Percentiles rank a stretch among this genome's conserved stretches.
Evolutionary conservation across 805 yeast genomes (phyloP).

Genomic region (Pichia nakasei): DNA sequence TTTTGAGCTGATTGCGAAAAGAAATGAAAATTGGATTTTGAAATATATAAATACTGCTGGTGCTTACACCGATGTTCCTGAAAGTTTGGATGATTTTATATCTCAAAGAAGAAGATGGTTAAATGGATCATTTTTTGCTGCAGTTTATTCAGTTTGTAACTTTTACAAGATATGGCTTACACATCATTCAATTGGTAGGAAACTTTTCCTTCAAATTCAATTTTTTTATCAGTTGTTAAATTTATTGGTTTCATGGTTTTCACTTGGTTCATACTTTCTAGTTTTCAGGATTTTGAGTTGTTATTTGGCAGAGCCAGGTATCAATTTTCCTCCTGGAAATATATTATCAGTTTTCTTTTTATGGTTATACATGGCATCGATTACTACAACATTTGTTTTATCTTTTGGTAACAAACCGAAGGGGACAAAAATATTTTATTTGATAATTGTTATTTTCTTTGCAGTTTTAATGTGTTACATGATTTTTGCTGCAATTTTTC

Average conservation of each 20-base stretch:
- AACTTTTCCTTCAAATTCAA: slow-evolving; percentile 65
- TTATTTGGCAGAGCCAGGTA: slow-evolving; percentile 56
- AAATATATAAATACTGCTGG: slow-evolving; percentile 80
- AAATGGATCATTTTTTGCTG: slow-evolving; percentile 94
- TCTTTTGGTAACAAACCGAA: slow-evolving; percentile 92
- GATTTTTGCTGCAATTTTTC: slow-evolving; percentile 76
- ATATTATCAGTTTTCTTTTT: slow-evolving; percentile 69
- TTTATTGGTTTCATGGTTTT: slow-evolving; percentile 83
- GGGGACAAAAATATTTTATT: slow-evolving; percentile 75
- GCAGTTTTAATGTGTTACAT: slow-evolving; percentile 85
- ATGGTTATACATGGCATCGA: slow-evolving; percentile 76
- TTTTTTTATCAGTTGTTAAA: slow-evolving; percentile 69
- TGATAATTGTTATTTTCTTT: slow-evolving; percentile 66
- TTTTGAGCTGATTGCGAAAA: slow-evolving; percentile 90
- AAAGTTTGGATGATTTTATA: slow-evolving; percentile 73
- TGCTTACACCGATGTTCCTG: slow-evolving; percentile 96
- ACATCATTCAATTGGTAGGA: slow-evolving; percentile 61
- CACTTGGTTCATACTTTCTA: slow-evolving; percentile 80
- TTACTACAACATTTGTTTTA: slow-evolving; percentile 78
- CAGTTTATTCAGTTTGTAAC: slow-evolving; percentile 76
- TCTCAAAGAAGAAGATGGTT: slow-evolving; percentile 95
- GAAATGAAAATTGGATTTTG: slow-evolving; percentile 62
- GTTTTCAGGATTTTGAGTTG: slow-evolving; percentile 84
- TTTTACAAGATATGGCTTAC: slow-evolving; percentile 70
- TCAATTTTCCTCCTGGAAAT: slow-evolving; percentile 63